Evolutionary conservation across 768 basidiomycete species (phyloP), one percentile per base, ranked within the genome.

Genomic region (Hydnomerulius pinastri): DNA sequence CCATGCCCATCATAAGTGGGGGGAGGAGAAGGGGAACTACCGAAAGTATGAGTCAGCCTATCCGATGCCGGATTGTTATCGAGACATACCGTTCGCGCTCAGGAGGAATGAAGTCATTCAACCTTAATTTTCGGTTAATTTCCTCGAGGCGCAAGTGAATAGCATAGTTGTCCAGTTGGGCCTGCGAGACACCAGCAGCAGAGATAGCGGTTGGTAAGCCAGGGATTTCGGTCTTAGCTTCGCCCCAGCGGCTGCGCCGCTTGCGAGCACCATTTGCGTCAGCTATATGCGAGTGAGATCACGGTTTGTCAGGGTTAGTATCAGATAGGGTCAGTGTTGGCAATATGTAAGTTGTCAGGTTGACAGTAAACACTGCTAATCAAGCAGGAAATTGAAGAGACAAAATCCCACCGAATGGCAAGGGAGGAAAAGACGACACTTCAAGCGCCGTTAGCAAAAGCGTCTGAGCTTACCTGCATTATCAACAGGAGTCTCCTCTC

Each of bases 1-100:
- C 97, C 97, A 61, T 98, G 96, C 3, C 85, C 86, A 68, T 99
- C 97, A 65, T 99, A 98, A 1, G 93, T 94, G 12, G 97, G 97
- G 6, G 96, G 94, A 35, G 97, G 97, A 24, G 97, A 99, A 23
- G 92, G 86, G 0, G 97, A 98, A 54, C 95, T 94, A 48, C 8
- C 17, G 43, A 18, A 24, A 10, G 62, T 71, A 67, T 62, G 21
- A 43, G 15, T 37, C 40, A 41, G 18, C 53, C 29, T 23, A 28
- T 13, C 15, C 29, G 17, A 21, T 25, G 39, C 23, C 21, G 33
- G 9, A 9, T 11, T 23, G 35, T 15, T 24, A 25, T 29, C 38
- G 28, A 51, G 4, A 62, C 74, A n/a, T 60, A 90, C 92, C 94
- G 81, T 74, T 97, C 93, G 53, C 90, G 81, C 57, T 98, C 96